Evolutionary conservation across 2,329 filamentous ascomycete species (phyloP), one percentile per base, ranked within the genome.

Genomic region (Bipolaris gigantea): DNA sequence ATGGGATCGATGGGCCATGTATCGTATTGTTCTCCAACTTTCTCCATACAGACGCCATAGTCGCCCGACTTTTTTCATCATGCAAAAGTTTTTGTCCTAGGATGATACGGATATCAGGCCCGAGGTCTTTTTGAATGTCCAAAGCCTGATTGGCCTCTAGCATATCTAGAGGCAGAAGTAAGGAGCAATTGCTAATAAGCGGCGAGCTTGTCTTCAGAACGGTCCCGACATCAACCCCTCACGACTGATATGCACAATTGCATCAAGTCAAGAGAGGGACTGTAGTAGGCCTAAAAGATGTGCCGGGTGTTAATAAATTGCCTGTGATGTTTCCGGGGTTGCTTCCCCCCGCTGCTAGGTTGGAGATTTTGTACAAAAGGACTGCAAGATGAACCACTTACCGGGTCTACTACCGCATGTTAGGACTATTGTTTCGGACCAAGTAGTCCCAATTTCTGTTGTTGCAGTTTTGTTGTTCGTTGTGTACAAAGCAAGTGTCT

Each of bases 61-160:
- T 53, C 16, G 50, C 38, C 50, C 35, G 27, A 23, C 3, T 2
- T 16, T 5, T 2, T 16, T 15, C 38, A 11, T 11, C 21, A 19
- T 39, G 36, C 34, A 30, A 30, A 6, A 19, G 32, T 39, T 13
- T 39, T 21, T 35, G 19, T 47, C 27, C 35, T 39, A 5, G 9
- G 19, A 40, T 11, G n/a, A 25, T 40, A 23, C 21, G 6, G 67
- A 73, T 32, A 56, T 70, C 27, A 70, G 57, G 56, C 69, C 72
- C 50, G 63, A 57, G 18, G 60, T 45, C 54, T 64, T 11, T 11
- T 2, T 69, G 18, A 56, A 64, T 19, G 50, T 66, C 5, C 60
- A 35, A 54, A 13, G 16, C 34, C 19, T 2, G 18, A 16, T n/a
- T 27, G 39, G 39, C 18, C n/a, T 36, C 10, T 11, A 13, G 1